Conservation (phyloP, 139 green algal species). For the Yamagishiella unicocca region DNA sequence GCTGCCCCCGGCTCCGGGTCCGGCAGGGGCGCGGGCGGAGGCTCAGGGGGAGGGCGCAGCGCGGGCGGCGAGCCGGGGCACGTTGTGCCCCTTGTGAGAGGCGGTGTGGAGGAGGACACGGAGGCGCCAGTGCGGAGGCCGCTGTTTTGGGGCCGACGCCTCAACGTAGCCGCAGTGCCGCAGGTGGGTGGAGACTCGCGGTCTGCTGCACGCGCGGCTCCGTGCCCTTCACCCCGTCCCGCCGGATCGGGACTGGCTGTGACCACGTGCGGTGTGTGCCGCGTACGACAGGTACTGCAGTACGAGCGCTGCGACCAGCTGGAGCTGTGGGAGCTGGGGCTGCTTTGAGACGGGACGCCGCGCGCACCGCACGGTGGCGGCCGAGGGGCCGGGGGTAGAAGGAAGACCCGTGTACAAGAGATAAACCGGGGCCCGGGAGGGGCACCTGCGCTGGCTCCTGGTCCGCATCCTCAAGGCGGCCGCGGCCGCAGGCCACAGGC, state of each 20-base stretch:
- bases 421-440: too few species aligned
- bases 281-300: constrained; percentile 6
- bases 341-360: constrained; percentile 48
- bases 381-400: too few species aligned
- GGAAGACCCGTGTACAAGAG: too few species aligned
- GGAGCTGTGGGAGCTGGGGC: constrained; percentile 54
- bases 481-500: too few species aligned
- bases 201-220: not conserved
- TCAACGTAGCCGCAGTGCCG: constrained; percentile 2
- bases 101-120: not conserved
- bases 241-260: too few species aligned
- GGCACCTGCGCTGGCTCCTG: too few species aligned
- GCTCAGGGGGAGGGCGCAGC: not conserved
- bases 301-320: constrained; percentile 40
- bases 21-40: too few species aligned
- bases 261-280: not conserved
- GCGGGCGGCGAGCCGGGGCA: not conserved
- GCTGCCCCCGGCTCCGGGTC: too few species aligned
- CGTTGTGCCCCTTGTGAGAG: not conserved
- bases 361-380: too few species aligned
- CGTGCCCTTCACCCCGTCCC: not conserved
- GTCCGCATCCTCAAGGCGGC: too few species aligned
- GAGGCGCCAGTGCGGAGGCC: not conserved
- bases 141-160: constrained; percentile 31
- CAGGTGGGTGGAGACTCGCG: constrained; percentile 8